A percentile compares a stretch with the other conserved stretches of the same genome.
These are phyloP conservation scores for Aspergillus sclerotiicarbonarius DNA, from an alignment of 495 filamentous ascomycete species.

Conservation along the genomic window DNA sequence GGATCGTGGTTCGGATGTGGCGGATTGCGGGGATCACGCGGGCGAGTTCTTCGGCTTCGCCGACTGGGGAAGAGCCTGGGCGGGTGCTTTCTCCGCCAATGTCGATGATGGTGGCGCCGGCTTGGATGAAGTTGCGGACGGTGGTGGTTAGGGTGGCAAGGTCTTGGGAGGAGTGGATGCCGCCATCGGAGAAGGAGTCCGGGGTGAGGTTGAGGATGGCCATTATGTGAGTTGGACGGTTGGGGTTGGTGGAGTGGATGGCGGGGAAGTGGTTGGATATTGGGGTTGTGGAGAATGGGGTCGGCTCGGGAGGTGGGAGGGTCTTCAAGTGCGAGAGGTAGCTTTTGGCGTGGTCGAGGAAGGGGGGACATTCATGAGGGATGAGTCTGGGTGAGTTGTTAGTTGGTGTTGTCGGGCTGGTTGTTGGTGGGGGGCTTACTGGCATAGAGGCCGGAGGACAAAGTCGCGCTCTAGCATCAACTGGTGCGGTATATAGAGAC, in stretches of 20 bases:
- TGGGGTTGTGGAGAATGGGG: slow-evolving; percentile 66
- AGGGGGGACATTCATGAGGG: slow-evolving; percentile 53
- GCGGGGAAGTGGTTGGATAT: slow-evolving; percentile 57
- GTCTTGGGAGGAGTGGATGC: slow-evolving; percentile 51
- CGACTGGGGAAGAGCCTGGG: slow-evolving; percentile 64
- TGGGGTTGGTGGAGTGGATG: slow-evolving; percentile 60
- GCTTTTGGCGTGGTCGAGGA: slow-evolving; percentile 31
- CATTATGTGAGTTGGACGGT: slow-evolving; percentile 78
- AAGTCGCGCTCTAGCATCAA: slow-evolving; percentile 91
- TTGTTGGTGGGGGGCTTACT: slow-evolving; percentile 51
- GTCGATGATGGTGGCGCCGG: slow-evolving; percentile 82
- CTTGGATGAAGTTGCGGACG: slow-evolving; percentile 55
- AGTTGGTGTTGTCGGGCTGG: background rate
- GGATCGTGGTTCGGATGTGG: slow-evolving; percentile 63
- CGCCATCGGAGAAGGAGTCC: slow-evolving; percentile 96
- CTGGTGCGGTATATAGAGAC: slow-evolving; percentile 80
- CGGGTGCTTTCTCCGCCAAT: slow-evolving; percentile 91
- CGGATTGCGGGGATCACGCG: slow-evolving; percentile 77
- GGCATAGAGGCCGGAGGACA: slow-evolving; percentile 83
- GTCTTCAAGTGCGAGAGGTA: slow-evolving; percentile 58
- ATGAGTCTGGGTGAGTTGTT: slow-evolving; percentile 51
- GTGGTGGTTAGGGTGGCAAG: slow-evolving; percentile 44
- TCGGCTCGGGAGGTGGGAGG: slow-evolving; percentile 51
- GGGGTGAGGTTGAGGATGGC: slow-evolving; percentile 93
- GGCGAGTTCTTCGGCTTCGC: slow-evolving; percentile 67